Percentiles rank a stretch among this genome's conserved stretches.
These are phyloP conservation scores for Usnea hakonensis DNA, from an alignment of 495 filamentous ascomycete species.

Conservation along the genomic window DNA sequence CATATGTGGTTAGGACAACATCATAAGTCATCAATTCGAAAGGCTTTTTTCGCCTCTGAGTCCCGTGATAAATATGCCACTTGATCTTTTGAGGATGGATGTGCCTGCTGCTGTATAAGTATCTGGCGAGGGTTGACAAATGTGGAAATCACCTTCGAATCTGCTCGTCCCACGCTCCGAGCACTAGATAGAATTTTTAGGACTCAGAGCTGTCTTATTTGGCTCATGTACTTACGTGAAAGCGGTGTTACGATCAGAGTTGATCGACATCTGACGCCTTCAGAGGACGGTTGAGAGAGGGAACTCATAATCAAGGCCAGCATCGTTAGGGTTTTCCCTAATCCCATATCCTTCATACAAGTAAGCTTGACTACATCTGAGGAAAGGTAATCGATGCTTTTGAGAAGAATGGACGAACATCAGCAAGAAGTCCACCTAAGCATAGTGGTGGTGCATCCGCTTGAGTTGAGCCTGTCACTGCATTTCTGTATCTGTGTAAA, in stretches of 20 bases:
- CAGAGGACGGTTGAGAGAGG: background rate
- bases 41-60: background rate
- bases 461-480: background rate
- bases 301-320: background rate
- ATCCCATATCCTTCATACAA: background rate
- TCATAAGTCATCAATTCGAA: background rate
- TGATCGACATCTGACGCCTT: background rate
- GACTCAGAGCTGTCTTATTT: too few species aligned
- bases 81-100: slow-evolving; percentile 1
- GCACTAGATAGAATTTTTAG: too few species aligned
- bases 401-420: background rate
- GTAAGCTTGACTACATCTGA: background rate
- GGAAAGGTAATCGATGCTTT: background rate
- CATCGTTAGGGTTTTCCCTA: background rate
- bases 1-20: slow-evolving; percentile 7
- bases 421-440: background rate
- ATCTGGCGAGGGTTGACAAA: too few species aligned
- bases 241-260: background rate
- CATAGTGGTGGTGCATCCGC: background rate
- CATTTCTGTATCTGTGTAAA: background rate
- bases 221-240: background rate
- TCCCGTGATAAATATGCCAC: background rate
- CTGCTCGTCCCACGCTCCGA: too few species aligned
- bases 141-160: too few species aligned
- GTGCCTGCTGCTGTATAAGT: slow-evolving; percentile 1